Conservation (phyloP, 148 eudicot species). For the Diospyros lotus region DNA sequence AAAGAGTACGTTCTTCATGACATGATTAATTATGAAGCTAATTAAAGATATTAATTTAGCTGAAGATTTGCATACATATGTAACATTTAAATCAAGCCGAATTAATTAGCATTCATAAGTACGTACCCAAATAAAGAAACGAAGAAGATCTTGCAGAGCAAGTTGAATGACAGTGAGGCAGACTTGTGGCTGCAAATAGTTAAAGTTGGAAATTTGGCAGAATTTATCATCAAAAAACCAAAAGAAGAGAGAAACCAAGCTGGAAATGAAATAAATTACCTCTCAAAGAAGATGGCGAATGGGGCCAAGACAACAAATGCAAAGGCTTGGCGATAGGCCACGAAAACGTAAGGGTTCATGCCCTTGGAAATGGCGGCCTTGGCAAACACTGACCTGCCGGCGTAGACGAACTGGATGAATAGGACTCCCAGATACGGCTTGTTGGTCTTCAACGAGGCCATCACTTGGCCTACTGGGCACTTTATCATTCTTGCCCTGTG, state of each 20-base stretch:
- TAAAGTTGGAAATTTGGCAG: no score
- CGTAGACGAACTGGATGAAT: slow-evolving; percentile 25
- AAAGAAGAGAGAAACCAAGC: no score
- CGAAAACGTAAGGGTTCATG: slow-evolving; percentile 40
- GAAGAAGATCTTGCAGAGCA: slow-evolving; percentile 24
- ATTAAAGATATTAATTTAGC: not conserved
- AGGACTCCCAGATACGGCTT: slow-evolving; percentile 29
- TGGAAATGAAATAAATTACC: not conserved
- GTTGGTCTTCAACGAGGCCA: slow-evolving; percentile 18
- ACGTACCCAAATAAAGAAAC: slow-evolving; percentile 16
- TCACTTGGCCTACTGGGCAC: not conserved
- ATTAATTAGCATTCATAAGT: no score
- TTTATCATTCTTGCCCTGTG: not conserved
- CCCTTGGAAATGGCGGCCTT: slow-evolving; percentile 33
- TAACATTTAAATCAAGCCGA: no score
- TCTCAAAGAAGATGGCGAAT: slow-evolving; percentile 25
- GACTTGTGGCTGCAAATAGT: slow-evolving; percentile 1
- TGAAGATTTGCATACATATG: no score
- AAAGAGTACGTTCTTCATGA: not conserved
- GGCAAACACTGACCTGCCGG: slow-evolving; percentile 46
- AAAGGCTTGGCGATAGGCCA: slow-evolving; percentile 34
- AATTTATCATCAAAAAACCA: not conserved
- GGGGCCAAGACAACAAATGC: slow-evolving; percentile 37
- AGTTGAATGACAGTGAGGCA: slow-evolving; percentile 19
- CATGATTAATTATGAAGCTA: not conserved